phyloP scores from a whole-genome alignment of 2,329 filamentous ascomycete genomes.

The Plenodomus tracheiphilus region DNA sequence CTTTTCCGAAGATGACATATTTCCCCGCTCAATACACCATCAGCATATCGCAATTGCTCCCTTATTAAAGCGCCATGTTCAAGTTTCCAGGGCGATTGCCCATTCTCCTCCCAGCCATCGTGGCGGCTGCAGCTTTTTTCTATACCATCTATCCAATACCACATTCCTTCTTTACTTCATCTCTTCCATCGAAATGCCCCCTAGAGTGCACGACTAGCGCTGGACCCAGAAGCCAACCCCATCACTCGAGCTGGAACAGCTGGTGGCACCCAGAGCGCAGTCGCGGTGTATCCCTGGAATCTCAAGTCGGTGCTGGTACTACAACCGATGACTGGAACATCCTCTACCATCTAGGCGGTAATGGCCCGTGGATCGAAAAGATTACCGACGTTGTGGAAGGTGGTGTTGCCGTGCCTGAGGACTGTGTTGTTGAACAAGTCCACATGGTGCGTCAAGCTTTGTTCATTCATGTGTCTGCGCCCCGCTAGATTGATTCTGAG shows the following conservation, averaged over 20 bases:
- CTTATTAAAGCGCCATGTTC: no score
- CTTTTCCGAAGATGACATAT: no score
- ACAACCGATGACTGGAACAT: conserved; percentile 52
- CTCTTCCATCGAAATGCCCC: neutral
- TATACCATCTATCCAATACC: neutral
- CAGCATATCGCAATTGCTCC: no score
- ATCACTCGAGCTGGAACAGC: conserved; percentile 39
- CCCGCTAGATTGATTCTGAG: neutral
- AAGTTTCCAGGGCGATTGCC: no score
- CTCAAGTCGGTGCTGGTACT: conserved; percentile 28
- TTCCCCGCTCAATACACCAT: no score
- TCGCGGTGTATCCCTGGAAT: conserved; percentile 5
- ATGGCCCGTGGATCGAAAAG: conserved; percentile 60
- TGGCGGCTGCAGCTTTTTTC: neutral
- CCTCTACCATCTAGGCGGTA: conserved; percentile 58
- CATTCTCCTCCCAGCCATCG: neutral
- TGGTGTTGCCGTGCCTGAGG: conserved; percentile 50
- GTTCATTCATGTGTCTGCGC: neutral
- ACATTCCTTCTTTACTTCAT: neutral
- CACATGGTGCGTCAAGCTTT: conserved; percentile 56
- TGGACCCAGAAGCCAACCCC: conserved; percentile 19
- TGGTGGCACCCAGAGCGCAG: conserved; percentile 40
- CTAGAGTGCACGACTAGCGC: no score
- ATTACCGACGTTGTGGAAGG: conserved; percentile 45
- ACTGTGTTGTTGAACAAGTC: conserved; percentile 59